Conservation (phyloP, 805 yeast species). For the Saturnispora halmiae region DNA sequence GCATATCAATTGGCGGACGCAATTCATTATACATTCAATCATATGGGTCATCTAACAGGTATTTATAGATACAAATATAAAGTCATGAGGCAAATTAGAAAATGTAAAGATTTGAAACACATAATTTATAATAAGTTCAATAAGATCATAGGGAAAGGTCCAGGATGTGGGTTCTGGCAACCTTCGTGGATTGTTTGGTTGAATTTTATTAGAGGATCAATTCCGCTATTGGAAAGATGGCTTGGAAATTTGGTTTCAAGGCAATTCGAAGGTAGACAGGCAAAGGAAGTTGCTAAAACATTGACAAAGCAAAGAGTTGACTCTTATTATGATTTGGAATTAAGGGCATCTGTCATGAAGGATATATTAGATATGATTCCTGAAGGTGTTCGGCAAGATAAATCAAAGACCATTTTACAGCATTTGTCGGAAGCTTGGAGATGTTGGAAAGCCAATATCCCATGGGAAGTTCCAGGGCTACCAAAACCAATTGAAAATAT, state of each 20-base stretch:
- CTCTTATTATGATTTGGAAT: constrained; percentile 86
- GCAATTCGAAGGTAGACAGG: constrained; percentile 91
- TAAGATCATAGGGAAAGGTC: constrained; percentile 86
- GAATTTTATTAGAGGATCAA: constrained; percentile 80
- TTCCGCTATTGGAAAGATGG: constrained; percentile 92
- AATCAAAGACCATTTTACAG: constrained; percentile 79
- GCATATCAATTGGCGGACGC: constrained; percentile 95
- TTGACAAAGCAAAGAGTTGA: constrained; percentile 94
- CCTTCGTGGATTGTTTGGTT: constrained; percentile 99
- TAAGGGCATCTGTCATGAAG: constrained; percentile 89
- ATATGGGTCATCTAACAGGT: constrained; percentile 93
- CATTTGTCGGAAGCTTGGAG: constrained; percentile 98
- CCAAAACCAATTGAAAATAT: constrained; percentile 85
- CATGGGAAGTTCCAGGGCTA: constrained; percentile 95
- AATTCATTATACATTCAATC: constrained; percentile 79
- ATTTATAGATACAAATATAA: constrained; percentile 93
- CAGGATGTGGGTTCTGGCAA: constrained; percentile 99
- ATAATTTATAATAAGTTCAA: constrained; percentile 82
- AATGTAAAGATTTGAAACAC: constrained; percentile 92
- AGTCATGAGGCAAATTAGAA: constrained; percentile 96
- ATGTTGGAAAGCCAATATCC: constrained; percentile 98
- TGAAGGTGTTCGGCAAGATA: constrained; percentile 80
- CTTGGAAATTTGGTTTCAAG: constrained; percentile 82
- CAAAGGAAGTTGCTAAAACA: constrained; percentile 86
- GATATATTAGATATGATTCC: constrained; percentile 97